phyloP scores from a whole-genome alignment of 768 basidiomycete species.

The Hericium coralloides region DNA sequence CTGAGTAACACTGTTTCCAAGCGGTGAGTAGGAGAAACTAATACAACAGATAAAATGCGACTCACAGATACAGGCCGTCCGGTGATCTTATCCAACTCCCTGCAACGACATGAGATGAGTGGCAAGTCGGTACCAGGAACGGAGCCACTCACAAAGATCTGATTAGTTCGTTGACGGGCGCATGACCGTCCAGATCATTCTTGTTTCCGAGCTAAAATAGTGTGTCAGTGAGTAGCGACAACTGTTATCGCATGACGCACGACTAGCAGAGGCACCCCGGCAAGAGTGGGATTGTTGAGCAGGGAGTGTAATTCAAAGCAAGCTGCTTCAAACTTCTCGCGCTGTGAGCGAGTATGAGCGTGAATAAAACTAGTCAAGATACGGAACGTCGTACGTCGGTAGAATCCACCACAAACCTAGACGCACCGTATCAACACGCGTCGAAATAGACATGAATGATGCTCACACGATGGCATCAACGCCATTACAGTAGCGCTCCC shows the following conservation, averaged over 20 bases:
- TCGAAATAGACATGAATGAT: not conserved
- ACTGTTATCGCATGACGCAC: constrained; percentile 35
- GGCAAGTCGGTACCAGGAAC: not conserved
- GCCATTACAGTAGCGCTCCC: constrained; percentile 90
- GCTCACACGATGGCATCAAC: constrained; percentile 87
- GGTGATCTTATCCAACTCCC: constrained; percentile 72
- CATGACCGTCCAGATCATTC: constrained; percentile 75
- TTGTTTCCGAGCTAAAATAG: constrained; percentile 76
- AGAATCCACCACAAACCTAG: constrained; percentile 89
- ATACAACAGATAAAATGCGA: constrained; percentile 9
- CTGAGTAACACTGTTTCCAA: constrained; percentile 63
- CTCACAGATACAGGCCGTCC: constrained; percentile 81
- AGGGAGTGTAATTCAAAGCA: constrained; percentile 80
- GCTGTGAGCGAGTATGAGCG: constrained; percentile 30
- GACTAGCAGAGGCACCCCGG: constrained; percentile 73
- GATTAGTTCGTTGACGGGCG: constrained; percentile 78
- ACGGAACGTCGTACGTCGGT: constrained; percentile 53
- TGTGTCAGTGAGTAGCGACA: not conserved
- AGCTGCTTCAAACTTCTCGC: constrained; percentile 74
- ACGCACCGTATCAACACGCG: not conserved
- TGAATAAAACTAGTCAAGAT: constrained; percentile 2
- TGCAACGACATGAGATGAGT: constrained; percentile 16
- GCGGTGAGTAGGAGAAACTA: not conserved
- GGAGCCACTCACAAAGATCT: constrained; percentile 48
- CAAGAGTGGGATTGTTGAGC: constrained; percentile 52